Evolutionary conservation across 176 grass and related monocot species (phyloP), one percentile per base, ranked within the genome.

Genomic region (Eleusine indica): DNA sequence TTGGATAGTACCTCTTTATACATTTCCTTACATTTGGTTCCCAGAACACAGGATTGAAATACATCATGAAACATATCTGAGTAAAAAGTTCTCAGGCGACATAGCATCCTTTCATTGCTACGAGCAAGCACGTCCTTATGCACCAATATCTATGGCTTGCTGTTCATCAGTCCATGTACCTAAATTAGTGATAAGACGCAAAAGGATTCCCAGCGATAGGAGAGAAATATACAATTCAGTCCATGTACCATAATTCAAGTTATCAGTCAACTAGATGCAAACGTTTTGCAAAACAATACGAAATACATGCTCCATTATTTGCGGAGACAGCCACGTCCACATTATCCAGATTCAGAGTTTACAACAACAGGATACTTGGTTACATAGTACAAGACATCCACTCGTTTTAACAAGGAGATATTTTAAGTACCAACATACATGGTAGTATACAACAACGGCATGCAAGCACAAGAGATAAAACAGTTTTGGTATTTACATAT

Each of bases 401-500:
- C 21, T 53, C 6, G 17, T 64, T 82, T 43, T 18, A n/a, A 76
- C 10, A 28, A 21, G 56, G 15, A 38, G 0, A 0, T 17, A 29
- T 64, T 67, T 22, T 64, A 69, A 44, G 30, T 51, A 80, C 13
- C 14, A 70, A 68, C 76, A 75, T 70, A 54, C 75, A 76, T 35
- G 32, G 32, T 18, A 72, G 25, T 44, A 71, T 41, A 49, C 28
- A 77, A 48, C 25, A 83, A 39, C 64, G 67, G 3, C 17, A 53
- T 17, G 9, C 76, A 42, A 70, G 30, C 52, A 70, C n/a, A 32
- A 21, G 7, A 76, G 53, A 74, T 39, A 51, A 51, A 68, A 84
- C 41, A 80, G 47, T 76, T 6, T 15, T 3, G 3, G 4, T 85
- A 81, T 85, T 68, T 76, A 81, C 83, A 89, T 54, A 71, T 76